phyloP scores from a whole-genome alignment of 176 grass and related monocot genomes.

The Triticum turgidum region DNA sequence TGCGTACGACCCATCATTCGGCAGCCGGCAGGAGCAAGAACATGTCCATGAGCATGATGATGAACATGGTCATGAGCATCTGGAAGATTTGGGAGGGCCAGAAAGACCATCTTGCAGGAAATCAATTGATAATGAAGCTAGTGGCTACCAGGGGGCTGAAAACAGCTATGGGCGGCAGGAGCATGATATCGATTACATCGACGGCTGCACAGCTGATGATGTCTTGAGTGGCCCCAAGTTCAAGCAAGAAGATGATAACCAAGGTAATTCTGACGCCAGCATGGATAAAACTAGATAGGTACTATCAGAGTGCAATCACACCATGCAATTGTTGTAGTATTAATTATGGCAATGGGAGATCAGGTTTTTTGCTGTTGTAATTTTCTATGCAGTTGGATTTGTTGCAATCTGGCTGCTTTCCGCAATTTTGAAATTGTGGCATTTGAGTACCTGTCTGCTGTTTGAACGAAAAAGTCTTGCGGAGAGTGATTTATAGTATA shows the following conservation, averaged over 20 bases:
- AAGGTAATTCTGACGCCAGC: background rate
- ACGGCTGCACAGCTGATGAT: conserved; percentile 24
- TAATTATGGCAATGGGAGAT: background rate
- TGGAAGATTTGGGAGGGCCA: conserved; percentile 44
- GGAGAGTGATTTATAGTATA: too few species aligned
- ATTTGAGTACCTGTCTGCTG: background rate
- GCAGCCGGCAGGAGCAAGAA: conserved; percentile 54
- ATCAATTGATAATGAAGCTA: conserved; percentile 41
- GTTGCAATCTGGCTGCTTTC: background rate
- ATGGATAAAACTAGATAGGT: conserved; percentile 36
- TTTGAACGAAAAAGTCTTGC: too few species aligned
- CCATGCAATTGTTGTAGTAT: background rate
- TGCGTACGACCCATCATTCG: conserved; percentile 45
- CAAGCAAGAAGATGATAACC: conserved; percentile 28
- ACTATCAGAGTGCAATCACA: background rate
- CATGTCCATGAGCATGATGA: conserved; percentile 51
- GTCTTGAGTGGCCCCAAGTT: conserved; percentile 34
- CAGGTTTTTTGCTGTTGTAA: background rate
- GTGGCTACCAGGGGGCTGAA: conserved; percentile 31
- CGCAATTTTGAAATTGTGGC: background rate
- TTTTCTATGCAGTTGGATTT: background rate
- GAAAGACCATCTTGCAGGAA: conserved; percentile 55
- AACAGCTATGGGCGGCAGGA: conserved; percentile 40
- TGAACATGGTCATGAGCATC: conserved; percentile 34
- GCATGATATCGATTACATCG: conserved; percentile 47